These are phyloP conservation scores for Syzygium jambos DNA, from an alignment of 345 rosid species.

Conservation along the genomic window DNA sequence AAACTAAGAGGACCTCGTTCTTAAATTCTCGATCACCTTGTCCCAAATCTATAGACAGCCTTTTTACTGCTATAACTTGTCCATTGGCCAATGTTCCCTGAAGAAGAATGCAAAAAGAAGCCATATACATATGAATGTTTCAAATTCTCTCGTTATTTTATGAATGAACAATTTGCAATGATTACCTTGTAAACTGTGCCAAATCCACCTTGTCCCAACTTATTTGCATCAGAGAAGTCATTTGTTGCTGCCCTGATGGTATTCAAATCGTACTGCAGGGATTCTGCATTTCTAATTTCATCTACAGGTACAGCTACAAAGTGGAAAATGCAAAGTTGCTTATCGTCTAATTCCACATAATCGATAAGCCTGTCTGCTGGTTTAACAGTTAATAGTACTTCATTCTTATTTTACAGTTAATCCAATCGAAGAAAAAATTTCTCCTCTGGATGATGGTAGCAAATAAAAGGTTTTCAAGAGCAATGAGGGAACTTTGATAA, in stretches of 20 bases:
- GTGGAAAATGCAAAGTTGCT: neutral
- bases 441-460: neutral
- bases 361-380: neutral
- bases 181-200: neutral
- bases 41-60: neutral
- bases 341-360: neutral
- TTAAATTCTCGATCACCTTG: neutral
- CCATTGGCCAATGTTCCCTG: neutral
- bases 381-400: neutral
- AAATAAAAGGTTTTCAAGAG: neutral
- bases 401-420: neutral
- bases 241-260: slow-evolving; percentile 15
- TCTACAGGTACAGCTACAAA: neutral
- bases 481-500: neutral
- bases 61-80: neutral
- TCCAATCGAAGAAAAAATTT: neutral
- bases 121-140: neutral
- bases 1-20: neutral
- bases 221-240: slow-evolving; percentile 9
- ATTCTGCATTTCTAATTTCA: neutral
- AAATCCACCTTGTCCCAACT: slow-evolving; percentile 14
- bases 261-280: neutral
- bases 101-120: neutral
- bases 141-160: neutral
- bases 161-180: neutral